Base-by-base conservation (phyloP, 768 basidiomycete genomes). In the Termitomyces sp. region DNA sequence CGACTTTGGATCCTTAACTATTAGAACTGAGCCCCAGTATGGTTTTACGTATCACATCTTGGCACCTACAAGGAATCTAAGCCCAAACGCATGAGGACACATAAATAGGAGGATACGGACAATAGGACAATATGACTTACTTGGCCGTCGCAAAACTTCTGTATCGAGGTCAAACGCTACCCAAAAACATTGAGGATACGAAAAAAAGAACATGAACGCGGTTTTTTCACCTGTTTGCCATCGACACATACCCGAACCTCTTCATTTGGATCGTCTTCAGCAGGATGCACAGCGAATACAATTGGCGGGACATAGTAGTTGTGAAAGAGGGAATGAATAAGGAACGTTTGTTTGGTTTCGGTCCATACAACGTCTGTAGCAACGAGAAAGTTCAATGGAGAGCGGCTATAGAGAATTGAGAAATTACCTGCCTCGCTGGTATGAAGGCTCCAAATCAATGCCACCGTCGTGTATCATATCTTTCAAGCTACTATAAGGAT, bases 301-400 rank as follows among this genome's bases (percentile, higher is more conserved):
- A 93, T 77, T 0, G 90, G 87, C 0, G 91, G 91, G 9, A 93
- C 80, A 56, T 86, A 91, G 62, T 82, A 90, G 65, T 91, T 89
- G 36, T 83, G 84, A 63, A 88, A 85, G 6, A 92, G 75, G 0
- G 88, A 91, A 62, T 92, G 89, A 30, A 93, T 84, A 30, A 93
- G 80, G 4, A 79, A 79, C 9, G 83, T 76, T 63, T 91, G 87
- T 63, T 91, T 91, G 46, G 68, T 67, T 54, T 81, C 79, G 0
- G 86, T 77, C 90, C 91, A 92, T 2, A 92, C 90, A 20, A 92
- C 76, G 56, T 88, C 90, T 92, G n/a, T 22, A 53, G 18, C 50
- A 45, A n/a, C 18, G 22, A 20, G 52, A 4, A 60, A 38, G 33
- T 44, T 53, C 43, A 32, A 10, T 30, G 48, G 36, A 36, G 30